Percentiles rank a stretch among this genome's conserved stretches.
Conservation (phyloP, 169 alveolate species). For the Perkinsus marinus region DNA sequence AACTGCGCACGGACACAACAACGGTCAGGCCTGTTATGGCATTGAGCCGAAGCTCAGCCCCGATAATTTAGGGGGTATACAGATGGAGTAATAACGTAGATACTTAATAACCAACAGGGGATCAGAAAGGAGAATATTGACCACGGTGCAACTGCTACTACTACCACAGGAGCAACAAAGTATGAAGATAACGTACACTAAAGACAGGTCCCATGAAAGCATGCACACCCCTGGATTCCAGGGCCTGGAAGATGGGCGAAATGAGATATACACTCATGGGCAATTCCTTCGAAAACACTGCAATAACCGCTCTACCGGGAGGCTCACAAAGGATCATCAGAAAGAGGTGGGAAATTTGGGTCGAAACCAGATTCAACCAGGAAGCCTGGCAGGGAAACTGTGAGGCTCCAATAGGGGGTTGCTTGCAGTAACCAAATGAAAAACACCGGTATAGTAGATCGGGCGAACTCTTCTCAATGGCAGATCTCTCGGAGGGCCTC, state of each 20-base stretch:
- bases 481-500: background rate
- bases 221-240: no score
- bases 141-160: background rate
- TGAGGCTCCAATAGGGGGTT: no score
- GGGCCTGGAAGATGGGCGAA: background rate
- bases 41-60: background rate
- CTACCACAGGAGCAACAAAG: background rate
- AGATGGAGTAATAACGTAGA: background rate
- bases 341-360: no score
- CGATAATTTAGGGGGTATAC: background rate
- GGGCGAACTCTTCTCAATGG: background rate
- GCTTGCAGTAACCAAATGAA: no score
- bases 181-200: background rate
- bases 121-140: background rate
- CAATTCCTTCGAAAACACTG: background rate
- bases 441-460: no score
- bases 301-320: background rate
- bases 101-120: background rate
- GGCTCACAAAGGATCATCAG: no score
- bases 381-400: no score
- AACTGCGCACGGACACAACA: background rate
- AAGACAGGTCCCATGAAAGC: background rate
- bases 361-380: no score
- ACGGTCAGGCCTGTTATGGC: background rate
- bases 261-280: background rate